Evolutionary conservation across 768 basidiomycete species (phyloP).

Genomic region (Mycena filopes): DNA sequence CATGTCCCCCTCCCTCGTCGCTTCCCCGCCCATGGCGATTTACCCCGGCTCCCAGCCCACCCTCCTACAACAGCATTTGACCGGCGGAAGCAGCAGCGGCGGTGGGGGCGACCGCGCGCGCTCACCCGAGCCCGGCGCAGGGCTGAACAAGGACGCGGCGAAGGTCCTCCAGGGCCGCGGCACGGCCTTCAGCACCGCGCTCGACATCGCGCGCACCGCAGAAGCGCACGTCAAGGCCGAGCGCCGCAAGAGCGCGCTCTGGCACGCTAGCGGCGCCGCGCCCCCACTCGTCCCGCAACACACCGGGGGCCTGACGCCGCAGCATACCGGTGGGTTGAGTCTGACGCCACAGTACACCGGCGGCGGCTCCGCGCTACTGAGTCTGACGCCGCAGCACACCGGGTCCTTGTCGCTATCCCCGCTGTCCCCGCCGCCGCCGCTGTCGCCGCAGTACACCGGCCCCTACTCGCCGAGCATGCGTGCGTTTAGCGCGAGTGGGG

Average conservation of each 20-base stretch:
- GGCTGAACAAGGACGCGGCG: slow-evolving; percentile 3
- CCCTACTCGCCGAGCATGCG: not conserved
- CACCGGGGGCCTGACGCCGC: slow-evolving; percentile 27
- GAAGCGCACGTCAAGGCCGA: slow-evolving; percentile 42
- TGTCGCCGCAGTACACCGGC: slow-evolving; percentile 14
- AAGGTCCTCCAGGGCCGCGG: slow-evolving; percentile 35
- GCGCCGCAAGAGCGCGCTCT: slow-evolving; percentile 33
- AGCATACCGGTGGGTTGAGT: slow-evolving; percentile 16
- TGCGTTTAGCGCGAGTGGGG: no score
- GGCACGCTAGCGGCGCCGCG: not conserved
- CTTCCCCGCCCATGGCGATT: no score
- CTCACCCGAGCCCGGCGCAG: no score
- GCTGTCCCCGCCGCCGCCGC: slow-evolving; percentile 21
- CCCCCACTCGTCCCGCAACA: slow-evolving; percentile 20
- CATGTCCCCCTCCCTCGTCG: not conserved
- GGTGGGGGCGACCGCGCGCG: no score
- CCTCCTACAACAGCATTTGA: no score
- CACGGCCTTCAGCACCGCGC: slow-evolving; percentile 52
- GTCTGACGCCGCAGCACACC: slow-evolving; percentile 3
- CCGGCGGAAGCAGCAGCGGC: no score
- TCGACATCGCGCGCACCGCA: slow-evolving; percentile 53
- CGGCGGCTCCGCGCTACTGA: no score
- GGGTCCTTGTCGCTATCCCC: not conserved
- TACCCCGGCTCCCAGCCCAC: no score
- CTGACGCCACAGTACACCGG: slow-evolving; percentile 27